Base-by-base conservation (phyloP, 2,329 filamentous ascomycete species). In the Fusarium guadeloupense region DNA sequence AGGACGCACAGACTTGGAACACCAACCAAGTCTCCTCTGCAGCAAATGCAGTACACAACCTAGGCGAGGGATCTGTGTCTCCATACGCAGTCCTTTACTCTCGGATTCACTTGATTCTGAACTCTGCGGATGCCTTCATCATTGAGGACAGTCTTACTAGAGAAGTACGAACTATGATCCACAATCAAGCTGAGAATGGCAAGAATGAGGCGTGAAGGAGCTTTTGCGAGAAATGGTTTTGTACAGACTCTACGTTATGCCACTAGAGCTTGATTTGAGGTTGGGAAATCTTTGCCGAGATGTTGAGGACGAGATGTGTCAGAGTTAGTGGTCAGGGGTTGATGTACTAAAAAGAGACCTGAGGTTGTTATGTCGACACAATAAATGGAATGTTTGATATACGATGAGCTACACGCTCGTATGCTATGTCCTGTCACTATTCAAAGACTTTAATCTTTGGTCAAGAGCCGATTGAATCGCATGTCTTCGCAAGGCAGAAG, bases 121-220 rank as follows among this genome's bases (percentile, higher is more conserved):
- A 49, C 21, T 30, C 44, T 6, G 43, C 49, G 9, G 49, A 53
- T 34, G 49, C 43, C 1, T 17, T 49, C 35, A 30, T 39, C 10
- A n/a, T 53, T n/a, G 30, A 17, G 6, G 43, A 49, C 26, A 53
- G 47, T 12, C 34, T 53, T 12, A 9, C 49, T 4, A 19, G 16
- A 3, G 12, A 38, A 14, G 47, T 21, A 1, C 35, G 17, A 19
- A 17, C 33, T 6, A 6, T 26, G 21, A 7, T 33, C 19, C 23
- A 14, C 5, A 14, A 9, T 17, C 33, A 17, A 35, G 16, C 10
- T 12, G 33, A 35, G 10, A 8, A 19, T 16, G 33, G 13, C 19
- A 9, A 35, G 16, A 9, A 17, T 13, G 33, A 35, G 12, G 33
- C 10, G 17, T 35, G 16, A 35, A 12, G 33, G 16, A 13, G 16